phyloP scores from a whole-genome alignment of 768 basidiomycete species.

The Lepiota venenata region DNA sequence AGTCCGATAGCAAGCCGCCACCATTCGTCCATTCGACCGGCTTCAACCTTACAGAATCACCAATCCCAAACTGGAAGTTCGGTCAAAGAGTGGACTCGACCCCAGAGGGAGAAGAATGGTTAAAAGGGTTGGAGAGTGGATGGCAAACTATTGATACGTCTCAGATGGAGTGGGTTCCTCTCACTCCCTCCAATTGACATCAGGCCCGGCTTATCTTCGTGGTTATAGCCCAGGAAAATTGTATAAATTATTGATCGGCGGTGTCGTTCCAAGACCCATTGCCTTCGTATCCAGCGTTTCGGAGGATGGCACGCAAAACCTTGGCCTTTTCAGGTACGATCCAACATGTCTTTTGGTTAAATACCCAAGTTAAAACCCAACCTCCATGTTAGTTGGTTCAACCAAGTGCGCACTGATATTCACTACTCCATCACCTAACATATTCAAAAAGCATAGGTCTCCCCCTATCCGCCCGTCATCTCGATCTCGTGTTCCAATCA shows the following conservation, averaged over 20 bases:
- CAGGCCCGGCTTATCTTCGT: background rate
- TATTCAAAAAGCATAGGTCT: conserved; percentile 32
- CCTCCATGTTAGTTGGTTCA: conserved; percentile 40
- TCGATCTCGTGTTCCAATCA: conserved; percentile 42
- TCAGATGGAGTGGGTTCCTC: conserved; percentile 21
- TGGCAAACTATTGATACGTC: conserved; percentile 35
- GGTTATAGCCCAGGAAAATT: conserved; percentile 17
- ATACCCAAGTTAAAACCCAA: background rate
- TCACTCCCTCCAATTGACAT: background rate
- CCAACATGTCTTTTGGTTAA: background rate
- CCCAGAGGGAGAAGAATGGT: conserved; percentile 34
- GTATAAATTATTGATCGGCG: conserved; percentile 49
- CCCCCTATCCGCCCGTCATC: conserved; percentile 60
- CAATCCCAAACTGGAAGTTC: too few relatives aligned
- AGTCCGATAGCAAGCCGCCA: too few relatives aligned
- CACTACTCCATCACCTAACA: conserved; percentile 24
- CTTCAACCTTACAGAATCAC: too few relatives aligned
- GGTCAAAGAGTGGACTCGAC: conserved; percentile 19
- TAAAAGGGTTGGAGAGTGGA: conserved; percentile 40
- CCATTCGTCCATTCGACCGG: too few relatives aligned
- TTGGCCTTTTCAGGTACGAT: conserved; percentile 53
- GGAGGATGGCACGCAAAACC: conserved; percentile 47
- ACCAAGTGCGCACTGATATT: conserved; percentile 22
- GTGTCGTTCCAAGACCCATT: conserved; percentile 62
- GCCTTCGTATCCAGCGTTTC: conserved; percentile 67